Evolutionary conservation across 768 basidiomycete genomes (phyloP).

Genomic region (Mycena vitilis): DNA sequence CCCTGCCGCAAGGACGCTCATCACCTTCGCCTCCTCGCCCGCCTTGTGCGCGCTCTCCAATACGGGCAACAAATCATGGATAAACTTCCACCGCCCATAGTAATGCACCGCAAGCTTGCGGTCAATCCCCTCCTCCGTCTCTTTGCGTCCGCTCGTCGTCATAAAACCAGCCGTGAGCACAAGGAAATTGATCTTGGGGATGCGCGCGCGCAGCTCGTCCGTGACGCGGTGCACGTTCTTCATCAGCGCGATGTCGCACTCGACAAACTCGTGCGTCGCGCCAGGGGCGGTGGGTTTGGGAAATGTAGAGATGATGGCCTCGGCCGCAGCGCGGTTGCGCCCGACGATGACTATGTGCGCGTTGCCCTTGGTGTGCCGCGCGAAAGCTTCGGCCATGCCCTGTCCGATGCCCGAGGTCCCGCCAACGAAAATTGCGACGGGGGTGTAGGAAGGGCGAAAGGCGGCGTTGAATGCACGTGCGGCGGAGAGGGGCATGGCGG

Average conservation of each 20-base stretch:
- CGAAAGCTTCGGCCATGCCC: slow-evolving; percentile 58
- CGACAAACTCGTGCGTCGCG: slow-evolving; percentile 57
- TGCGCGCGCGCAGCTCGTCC: slow-evolving; percentile 41
- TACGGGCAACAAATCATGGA: slow-evolving; percentile 56
- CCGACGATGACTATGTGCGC: slow-evolving; percentile 66
- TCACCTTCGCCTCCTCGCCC: slow-evolving; percentile 61
- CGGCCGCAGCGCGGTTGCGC: slow-evolving; percentile 60
- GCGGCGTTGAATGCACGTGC: slow-evolving; percentile 48
- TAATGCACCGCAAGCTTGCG: slow-evolving; percentile 58
- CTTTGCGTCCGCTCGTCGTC: slow-evolving; percentile 49
- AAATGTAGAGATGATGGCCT: slow-evolving; percentile 55
- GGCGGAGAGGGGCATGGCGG: slow-evolving; percentile 44
- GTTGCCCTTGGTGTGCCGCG: slow-evolving; percentile 59
- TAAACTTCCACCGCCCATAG: slow-evolving; percentile 64
- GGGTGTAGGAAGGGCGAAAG: slow-evolving; percentile 39
- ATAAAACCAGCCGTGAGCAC: slow-evolving; percentile 59
- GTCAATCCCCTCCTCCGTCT: slow-evolving; percentile 61
- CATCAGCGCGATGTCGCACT: slow-evolving; percentile 64
- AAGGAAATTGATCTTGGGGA: slow-evolving; percentile 65
- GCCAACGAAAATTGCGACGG: slow-evolving; percentile 55
- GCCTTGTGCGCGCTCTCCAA: slow-evolving; percentile 56
- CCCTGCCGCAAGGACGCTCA: slow-evolving; percentile 55
- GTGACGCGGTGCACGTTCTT: slow-evolving; percentile 55
- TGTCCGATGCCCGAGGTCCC: slow-evolving; percentile 63
- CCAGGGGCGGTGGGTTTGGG: slow-evolving; percentile 45